A percentile compares a stretch with the other conserved stretches of the same genome.
Conservation (phyloP, 805 yeast species). For the Pichia ethanolica region DNA sequence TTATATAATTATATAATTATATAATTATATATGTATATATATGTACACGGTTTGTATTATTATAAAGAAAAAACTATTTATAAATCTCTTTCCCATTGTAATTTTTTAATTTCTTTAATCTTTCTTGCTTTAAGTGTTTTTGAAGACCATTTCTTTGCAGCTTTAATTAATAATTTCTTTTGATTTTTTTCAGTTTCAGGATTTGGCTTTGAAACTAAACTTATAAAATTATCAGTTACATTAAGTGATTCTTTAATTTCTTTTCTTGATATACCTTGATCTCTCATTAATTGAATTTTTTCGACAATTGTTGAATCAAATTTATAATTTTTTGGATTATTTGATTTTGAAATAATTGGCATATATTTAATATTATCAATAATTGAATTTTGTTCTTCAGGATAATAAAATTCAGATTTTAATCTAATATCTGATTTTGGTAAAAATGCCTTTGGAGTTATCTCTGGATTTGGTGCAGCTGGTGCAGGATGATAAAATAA, state of each 20-base stretch:
- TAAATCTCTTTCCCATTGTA: constrained; percentile 22
- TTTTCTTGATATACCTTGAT: constrained; percentile 24
- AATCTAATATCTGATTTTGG: constrained; percentile 28
- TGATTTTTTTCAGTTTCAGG: constrained; percentile 16
- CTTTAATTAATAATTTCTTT: constrained; percentile 13
- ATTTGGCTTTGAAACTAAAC: constrained; percentile 24
- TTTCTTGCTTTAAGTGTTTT: constrained; percentile 20
- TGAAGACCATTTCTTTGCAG: constrained; percentile 21
- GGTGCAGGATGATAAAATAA: constrained; percentile 32
- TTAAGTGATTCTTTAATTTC: constrained; percentile 24
- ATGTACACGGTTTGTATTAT: neutral
- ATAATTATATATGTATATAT: constrained; percentile 3
- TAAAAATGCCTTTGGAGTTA: constrained; percentile 30
- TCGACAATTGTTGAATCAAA: constrained; percentile 20
- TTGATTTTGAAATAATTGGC: constrained; percentile 23
- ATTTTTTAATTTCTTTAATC: constrained; percentile 16
- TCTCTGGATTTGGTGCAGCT: constrained; percentile 24
- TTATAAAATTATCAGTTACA: constrained; percentile 26
- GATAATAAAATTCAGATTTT: constrained; percentile 20
- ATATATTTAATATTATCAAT: constrained; percentile 20
- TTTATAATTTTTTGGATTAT: constrained; percentile 22
- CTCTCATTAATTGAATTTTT: constrained; percentile 26
- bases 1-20: too few relatives aligned
- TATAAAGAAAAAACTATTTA: constrained; percentile 1
- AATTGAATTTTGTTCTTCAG: constrained; percentile 16